Percentiles rank a stretch among this genome's conserved stretches.
Conservation (phyloP, 257 asterid species). For the Euphrasia confusa region DNA sequence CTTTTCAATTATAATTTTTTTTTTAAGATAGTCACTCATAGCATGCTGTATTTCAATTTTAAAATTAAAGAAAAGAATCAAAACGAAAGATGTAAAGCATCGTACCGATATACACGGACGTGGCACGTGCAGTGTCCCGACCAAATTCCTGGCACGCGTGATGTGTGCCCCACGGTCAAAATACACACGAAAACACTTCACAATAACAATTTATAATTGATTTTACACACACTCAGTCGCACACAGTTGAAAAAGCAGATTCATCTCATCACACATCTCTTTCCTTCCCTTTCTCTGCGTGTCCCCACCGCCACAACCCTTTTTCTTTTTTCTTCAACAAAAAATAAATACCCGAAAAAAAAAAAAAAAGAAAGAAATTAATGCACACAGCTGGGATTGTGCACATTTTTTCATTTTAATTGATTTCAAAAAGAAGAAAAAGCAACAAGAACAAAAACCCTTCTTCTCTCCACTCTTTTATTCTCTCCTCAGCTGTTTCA, state of each 20-base stretch:
- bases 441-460: constrained; percentile 35
- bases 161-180: constrained; percentile 27
- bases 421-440: constrained; percentile 29
- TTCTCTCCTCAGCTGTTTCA: constrained; percentile 22
- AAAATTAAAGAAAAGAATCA: no score
- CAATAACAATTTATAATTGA: no score
- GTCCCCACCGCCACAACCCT: constrained; percentile 32
- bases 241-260: constrained; percentile 32
- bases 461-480: constrained; percentile 23
- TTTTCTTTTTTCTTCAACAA: neutral
- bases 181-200: no score
- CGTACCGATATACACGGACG: constrained; percentile 33
- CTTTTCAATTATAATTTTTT: no score
- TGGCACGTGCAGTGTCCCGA: constrained; percentile 41
- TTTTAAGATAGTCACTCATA: no score
- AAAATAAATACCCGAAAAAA: neutral
- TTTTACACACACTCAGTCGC: no score
- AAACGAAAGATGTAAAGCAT: neutral
- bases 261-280: no score
- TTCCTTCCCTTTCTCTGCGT: constrained; percentile 21
- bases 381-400: constrained; percentile 9
- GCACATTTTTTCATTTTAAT: constrained; percentile 23
- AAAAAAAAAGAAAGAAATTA: neutral
- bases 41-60: no score
- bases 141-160: constrained; percentile 38